phyloP scores from a whole-genome alignment of 129 eudicot genomes.

The Flaveria ramosissima region DNA sequence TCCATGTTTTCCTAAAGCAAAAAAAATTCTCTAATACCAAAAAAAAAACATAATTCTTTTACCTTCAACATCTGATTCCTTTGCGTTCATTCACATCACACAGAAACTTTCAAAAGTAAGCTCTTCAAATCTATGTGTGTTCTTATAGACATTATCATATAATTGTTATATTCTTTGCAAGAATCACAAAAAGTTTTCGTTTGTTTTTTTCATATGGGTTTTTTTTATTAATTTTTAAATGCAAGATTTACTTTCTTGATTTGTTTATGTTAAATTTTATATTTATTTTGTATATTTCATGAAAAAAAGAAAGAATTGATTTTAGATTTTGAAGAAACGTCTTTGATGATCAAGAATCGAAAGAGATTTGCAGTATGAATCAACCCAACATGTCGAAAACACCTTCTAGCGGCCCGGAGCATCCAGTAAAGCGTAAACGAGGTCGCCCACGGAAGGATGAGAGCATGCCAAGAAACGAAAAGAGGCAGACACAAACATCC shows the following conservation, averaged over 20 bases:
- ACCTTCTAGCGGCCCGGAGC: slow-evolving; percentile 33
- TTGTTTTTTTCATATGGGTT: neutral
- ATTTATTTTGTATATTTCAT: neutral
- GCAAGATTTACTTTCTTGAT: neutral
- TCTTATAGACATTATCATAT: neutral
- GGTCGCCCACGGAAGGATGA: slow-evolving; percentile 91
- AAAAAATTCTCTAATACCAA: neutral
- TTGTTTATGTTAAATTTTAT: neutral
- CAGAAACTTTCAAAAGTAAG: slow-evolving; percentile 28
- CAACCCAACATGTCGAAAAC: slow-evolving; percentile 38
- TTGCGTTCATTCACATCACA: neutral
- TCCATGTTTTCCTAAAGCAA: slow-evolving; percentile 10
- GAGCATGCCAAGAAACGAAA: slow-evolving; percentile 35
- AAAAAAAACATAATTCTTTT: neutral
- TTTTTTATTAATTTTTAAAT: neutral
- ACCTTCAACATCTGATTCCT: slow-evolving; percentile 2
- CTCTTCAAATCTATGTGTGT: slow-evolving; percentile 27
- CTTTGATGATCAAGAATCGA: slow-evolving; percentile 1
- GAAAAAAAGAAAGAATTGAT: neutral
- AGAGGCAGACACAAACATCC: slow-evolving; percentile 24
- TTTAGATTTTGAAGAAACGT: neutral
- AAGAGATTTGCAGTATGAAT: slow-evolving; percentile 30
- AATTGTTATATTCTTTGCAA: neutral
- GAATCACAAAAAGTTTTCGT: neutral
- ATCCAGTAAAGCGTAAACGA: slow-evolving; percentile 71